Percentiles rank a stretch among this genome's conserved stretches.
Conservation (phyloP, 768 basidiomycete species). For the Lactarius tabidus region DNA sequence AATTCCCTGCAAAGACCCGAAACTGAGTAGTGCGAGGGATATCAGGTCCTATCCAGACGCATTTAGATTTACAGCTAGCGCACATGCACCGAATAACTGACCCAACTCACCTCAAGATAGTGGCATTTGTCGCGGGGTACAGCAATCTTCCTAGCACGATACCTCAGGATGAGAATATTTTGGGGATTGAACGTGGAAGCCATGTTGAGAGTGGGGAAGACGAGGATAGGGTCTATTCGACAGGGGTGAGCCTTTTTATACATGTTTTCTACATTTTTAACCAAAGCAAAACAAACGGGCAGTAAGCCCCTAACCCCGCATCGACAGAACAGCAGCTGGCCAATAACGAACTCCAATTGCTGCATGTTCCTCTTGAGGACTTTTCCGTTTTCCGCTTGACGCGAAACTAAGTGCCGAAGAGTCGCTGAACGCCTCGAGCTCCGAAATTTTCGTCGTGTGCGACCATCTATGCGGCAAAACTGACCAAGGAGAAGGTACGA, state of each 20-base stretch:
- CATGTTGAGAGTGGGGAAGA: too few relatives aligned
- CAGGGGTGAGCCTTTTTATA: too few relatives aligned
- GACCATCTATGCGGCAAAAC: too few relatives aligned
- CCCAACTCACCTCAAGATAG: background rate
- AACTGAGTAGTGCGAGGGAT: background rate
- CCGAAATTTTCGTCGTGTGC: too few relatives aligned
- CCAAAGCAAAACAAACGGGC: too few relatives aligned
- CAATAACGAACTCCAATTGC: conserved; percentile 38
- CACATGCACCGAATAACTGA: background rate
- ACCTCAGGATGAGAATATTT: background rate
- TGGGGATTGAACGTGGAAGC: background rate
- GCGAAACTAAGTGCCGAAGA: background rate
- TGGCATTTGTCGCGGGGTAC: background rate
- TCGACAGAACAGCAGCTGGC: too few relatives aligned
- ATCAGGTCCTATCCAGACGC: background rate
- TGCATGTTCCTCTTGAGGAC: conserved; percentile 41
- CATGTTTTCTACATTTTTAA: too few relatives aligned
- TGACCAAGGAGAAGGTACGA: too few relatives aligned
- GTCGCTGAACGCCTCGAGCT: too few relatives aligned
- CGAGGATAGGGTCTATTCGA: too few relatives aligned
- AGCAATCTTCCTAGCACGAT: conserved; percentile 1
- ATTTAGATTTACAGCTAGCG: background rate
- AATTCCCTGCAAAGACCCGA: background rate
- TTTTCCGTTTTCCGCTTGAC: conserved; percentile 20
- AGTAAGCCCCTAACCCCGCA: too few relatives aligned